Evolutionary conservation across 257 asterid genomes (phyloP).

Genomic region (Ehretia macrophylla): DNA sequence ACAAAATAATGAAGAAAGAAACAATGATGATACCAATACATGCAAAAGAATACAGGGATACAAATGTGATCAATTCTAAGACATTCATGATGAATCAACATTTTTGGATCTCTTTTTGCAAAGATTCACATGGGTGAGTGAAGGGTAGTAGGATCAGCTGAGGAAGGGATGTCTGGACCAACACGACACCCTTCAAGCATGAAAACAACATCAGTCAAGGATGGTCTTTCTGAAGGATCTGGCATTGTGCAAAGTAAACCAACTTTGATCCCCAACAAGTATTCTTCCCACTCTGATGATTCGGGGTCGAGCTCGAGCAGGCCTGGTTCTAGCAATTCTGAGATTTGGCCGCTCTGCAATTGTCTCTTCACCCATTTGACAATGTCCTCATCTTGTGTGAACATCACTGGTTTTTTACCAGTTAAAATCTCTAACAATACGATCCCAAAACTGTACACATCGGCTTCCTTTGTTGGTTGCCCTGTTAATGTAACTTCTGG

Average conservation of each 20-base stretch:
- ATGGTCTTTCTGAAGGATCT: slow-evolving; percentile 62
- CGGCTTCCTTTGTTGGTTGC: slow-evolving; percentile 45
- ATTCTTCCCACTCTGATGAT: slow-evolving; percentile 85
- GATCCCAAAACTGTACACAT: slow-evolving; percentile 74
- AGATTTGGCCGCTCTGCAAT: slow-evolving; percentile 61
- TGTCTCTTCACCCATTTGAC: slow-evolving; percentile 89
- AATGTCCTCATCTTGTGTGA: slow-evolving; percentile 76
- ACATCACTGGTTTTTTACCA: slow-evolving; percentile 70
- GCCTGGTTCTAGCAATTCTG: slow-evolving; percentile 70
- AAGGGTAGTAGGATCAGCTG: slow-evolving; percentile 66
- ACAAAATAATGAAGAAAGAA: slow-evolving; percentile 4
- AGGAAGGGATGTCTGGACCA: slow-evolving; percentile 65
- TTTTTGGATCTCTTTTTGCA: background rate
- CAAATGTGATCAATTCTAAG: background rate
- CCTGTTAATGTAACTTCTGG: slow-evolving; percentile 67
- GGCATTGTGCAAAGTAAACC: slow-evolving; percentile 77
- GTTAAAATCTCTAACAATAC: slow-evolving; percentile 69
- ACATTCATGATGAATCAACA: slow-evolving; percentile 7
- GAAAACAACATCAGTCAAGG: slow-evolving; percentile 68
- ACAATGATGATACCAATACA: slow-evolving; percentile 12
- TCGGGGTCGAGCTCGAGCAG: slow-evolving; percentile 75
- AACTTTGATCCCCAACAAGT: slow-evolving; percentile 65
- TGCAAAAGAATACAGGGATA: slow-evolving; percentile 28
- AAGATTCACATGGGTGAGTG: slow-evolving; percentile 43
- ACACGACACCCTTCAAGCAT: slow-evolving; percentile 78